These are phyloP conservation scores for Naegleria fowleri DNA, from an alignment of 208 protist species.

Conservation along the genomic window DNA sequence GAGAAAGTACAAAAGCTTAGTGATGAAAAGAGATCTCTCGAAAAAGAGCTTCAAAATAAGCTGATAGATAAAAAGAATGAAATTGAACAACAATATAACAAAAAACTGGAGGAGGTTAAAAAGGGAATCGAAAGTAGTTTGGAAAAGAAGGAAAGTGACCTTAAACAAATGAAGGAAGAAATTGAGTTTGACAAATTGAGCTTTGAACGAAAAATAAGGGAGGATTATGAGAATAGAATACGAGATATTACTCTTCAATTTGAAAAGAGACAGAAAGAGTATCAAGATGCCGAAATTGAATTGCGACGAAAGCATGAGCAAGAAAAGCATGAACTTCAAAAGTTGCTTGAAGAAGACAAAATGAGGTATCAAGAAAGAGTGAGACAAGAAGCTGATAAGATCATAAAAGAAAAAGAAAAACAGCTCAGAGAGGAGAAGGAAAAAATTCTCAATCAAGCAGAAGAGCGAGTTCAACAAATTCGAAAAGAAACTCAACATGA, in stretches of 20 bases:
- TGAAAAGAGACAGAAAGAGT: not conserved
- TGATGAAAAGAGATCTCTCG: not conserved
- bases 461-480: not conserved
- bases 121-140: not conserved
- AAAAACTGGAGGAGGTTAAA: not conserved
- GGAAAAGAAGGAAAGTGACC: not conserved
- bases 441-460: not conserved
- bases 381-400: not conserved
- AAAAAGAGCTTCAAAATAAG: not conserved
- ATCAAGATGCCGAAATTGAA: not conserved
- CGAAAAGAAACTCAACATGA: conserved; percentile 5
- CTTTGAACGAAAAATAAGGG: conserved; percentile 1
- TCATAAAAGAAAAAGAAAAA: not conserved
- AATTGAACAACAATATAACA: conserved; percentile 1
- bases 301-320: not conserved
- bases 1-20: not conserved
- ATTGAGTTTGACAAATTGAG: not conserved
- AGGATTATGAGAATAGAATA: not conserved
- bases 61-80: conserved; percentile 4
- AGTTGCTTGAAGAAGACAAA: not conserved
- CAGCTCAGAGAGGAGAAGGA: not conserved
- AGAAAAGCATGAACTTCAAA: not conserved
- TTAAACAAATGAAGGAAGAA: not conserved
- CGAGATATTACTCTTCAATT: not conserved
- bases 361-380: not conserved